These are phyloP conservation scores for Leavenworthia alabamica DNA, from an alignment of 345 rosid species.

Conservation along the genomic window DNA sequence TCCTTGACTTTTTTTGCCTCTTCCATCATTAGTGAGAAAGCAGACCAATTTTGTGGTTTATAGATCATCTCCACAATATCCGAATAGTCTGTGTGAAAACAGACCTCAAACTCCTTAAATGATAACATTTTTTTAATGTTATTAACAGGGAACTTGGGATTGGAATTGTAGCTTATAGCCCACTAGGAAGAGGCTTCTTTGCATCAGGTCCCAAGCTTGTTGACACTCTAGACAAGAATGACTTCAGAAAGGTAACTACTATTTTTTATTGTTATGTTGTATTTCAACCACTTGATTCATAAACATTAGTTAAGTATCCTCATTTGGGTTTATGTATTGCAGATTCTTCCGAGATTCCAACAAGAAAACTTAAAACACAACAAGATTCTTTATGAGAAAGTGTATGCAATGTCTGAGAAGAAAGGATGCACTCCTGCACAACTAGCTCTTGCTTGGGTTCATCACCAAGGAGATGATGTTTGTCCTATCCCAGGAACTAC, in stretches of 20 bases:
- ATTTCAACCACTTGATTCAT: not conserved
- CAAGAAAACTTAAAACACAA: slow-evolving; percentile 52
- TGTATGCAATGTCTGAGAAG: slow-evolving; percentile 39
- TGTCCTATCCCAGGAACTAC: slow-evolving; percentile 61
- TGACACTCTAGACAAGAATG: slow-evolving; percentile 33
- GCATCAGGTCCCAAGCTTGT: slow-evolving; percentile 45
- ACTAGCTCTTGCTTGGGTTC: slow-evolving; percentile 63
- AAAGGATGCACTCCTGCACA: slow-evolving; percentile 58
- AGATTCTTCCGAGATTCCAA: slow-evolving; percentile 52
- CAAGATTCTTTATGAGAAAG: slow-evolving; percentile 34
- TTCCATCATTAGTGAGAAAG: too few relatives aligned
- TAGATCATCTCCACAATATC: too few relatives aligned
- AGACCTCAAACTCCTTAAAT: too few relatives aligned
- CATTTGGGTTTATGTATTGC: not conserved
- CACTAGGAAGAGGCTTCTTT: slow-evolving; percentile 61
- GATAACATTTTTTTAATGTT: too few relatives aligned
- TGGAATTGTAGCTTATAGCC: slow-evolving; percentile 67
- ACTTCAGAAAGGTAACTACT: slow-evolving; percentile 39
- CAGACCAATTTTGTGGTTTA: too few relatives aligned
- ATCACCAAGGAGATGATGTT: slow-evolving; percentile 54
- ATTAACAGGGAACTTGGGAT: slow-evolving; percentile 81
- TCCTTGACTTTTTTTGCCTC: too few relatives aligned
- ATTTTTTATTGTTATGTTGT: too few relatives aligned
- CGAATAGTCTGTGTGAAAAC: too few relatives aligned
- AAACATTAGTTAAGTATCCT: too few relatives aligned